Evolutionary conservation across 192 early-diverging fungal species (phyloP), one percentile per base, ranked within the genome.

Genomic region (Podila epicladia): DNA sequence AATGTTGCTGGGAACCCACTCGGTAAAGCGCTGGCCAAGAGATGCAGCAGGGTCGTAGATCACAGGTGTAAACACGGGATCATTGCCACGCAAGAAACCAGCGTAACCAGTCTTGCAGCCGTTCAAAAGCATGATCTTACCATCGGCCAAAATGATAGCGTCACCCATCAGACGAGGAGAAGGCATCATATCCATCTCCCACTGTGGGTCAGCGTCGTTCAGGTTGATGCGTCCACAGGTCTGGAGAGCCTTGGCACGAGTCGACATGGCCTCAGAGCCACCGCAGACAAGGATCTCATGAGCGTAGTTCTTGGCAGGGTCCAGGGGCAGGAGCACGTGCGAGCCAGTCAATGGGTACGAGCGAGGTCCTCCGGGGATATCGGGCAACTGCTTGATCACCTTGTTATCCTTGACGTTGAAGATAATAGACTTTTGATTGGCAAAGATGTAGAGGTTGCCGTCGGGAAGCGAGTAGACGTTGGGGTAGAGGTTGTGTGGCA

Each of bases 211-310:
- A 11, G 65, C 20, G 62, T 75, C 73, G 28, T 69, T 72, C 1
- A 89, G 66, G 64, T 88, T 83, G 51, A 88, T 86, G 31, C 83
- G 75, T 41, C 87, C 88, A 59, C 88, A 89, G 29, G 71, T 74
- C 48, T 85, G 67, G 5, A 85, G 83, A 1, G 88, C 84, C 48
- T 65, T 57, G 28, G 73, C 67, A 22, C 53, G 69, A 20, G 58
- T 45, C n/a, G 51, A 38, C 15, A 62, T 59, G 9, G 79, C 76
- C 33, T 85, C 64, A 17, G 74, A 79, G 51, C 92, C 92, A 50
- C 92, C 92, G 64, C 92, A 93, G 31, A 93, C 71, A 26, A 93
- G 68, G 11, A 93, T 73, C 63, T 86, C 74, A 3, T 86, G 82
- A 11, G 79, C 82, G 74, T 91, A 90, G 75, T 90, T 82, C 50